Conservation (phyloP, 192 early-diverging fungal species). For the Backusella luteola region DNA sequence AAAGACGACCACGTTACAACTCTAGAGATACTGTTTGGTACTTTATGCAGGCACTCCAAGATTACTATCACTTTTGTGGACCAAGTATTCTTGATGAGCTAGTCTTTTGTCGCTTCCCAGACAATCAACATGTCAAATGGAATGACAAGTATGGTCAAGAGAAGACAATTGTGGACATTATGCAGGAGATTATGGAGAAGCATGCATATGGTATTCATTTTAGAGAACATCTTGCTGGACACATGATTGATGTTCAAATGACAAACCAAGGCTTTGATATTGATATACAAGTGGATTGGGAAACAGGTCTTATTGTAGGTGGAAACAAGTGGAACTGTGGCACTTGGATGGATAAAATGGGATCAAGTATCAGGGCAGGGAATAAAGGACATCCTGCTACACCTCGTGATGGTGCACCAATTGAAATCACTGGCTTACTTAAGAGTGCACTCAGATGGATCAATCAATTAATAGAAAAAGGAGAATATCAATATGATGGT, state of each 20-base stretch:
- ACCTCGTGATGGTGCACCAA: slow-evolving; percentile 86
- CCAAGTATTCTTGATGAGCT: slow-evolving; percentile 63
- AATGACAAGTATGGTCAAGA: slow-evolving; percentile 56
- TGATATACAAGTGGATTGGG: slow-evolving; percentile 67
- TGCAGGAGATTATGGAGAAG: slow-evolving; percentile 87
- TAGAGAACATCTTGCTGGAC: slow-evolving; percentile 93
- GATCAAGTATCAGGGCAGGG: slow-evolving; percentile 89
- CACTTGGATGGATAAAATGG: slow-evolving; percentile 99
- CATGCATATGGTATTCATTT: slow-evolving; percentile 92
- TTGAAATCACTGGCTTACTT: slow-evolving; percentile 91
- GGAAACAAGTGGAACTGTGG: slow-evolving; percentile 95
- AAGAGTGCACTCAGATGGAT: slow-evolving; percentile 88
- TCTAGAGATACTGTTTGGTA: slow-evolving; percentile 97
- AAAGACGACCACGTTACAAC: slow-evolving; percentile 86
- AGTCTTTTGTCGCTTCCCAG: slow-evolving; percentile 81
- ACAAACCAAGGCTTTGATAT: slow-evolving; percentile 86
- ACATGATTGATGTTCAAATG: slow-evolving; percentile 89
- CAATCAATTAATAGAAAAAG: slow-evolving; percentile 43
- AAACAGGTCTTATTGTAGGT: slow-evolving; percentile 81
- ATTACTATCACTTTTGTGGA: slow-evolving; percentile 83
- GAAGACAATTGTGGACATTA: slow-evolving; percentile 78
- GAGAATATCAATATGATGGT: slow-evolving; percentile 38
- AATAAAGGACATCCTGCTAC: slow-evolving; percentile 90
- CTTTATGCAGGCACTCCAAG: slow-evolving; percentile 85
- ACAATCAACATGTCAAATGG: slow-evolving; percentile 69